Conservation (phyloP, 2,329 filamentous ascomycete genomes). For the Colletotrichum tropicale region DNA sequence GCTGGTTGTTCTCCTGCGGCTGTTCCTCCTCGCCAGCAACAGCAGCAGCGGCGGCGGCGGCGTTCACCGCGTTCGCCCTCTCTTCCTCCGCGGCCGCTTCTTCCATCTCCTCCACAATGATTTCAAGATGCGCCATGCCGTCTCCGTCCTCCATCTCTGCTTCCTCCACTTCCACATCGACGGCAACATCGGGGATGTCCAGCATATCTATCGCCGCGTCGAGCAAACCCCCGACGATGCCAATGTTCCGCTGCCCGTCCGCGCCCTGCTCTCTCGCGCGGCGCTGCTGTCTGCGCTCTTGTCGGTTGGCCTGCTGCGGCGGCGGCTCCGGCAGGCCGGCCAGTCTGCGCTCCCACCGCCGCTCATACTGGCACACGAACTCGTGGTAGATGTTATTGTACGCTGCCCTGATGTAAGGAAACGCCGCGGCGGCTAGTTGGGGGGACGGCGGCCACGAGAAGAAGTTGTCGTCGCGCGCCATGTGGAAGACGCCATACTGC, state of each 20-base stretch:
- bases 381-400: conserved; percentile 53
- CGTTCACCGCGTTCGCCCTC: background rate
- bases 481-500: conserved; percentile 53
- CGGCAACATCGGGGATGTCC: conserved; percentile 24
- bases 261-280: conserved; percentile 11
- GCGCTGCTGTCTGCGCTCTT: background rate
- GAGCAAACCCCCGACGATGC: conserved; percentile 25
- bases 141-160: conserved; percentile 41
- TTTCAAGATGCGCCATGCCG: background rate
- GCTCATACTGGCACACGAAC: conserved; percentile 51
- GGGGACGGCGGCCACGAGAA: conserved; percentile 60
- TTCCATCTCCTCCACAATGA: conserved; percentile 35
- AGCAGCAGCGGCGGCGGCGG: background rate
- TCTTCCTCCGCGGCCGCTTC: conserved; percentile 33
- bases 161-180: conserved; percentile 25
- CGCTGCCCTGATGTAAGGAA: conserved; percentile 49
- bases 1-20: background rate
- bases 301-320: background rate
- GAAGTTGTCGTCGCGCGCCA: conserved; percentile 48
- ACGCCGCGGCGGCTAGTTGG: conserved; percentile 51
- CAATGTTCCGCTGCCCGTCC: background rate
- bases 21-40: conserved; percentile 34
- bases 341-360: conserved; percentile 51
- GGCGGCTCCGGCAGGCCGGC: conserved; percentile 35
- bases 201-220: conserved; percentile 24